Evolutionary conservation across 805 yeast species (phyloP), one percentile per base, ranked within the genome.

Genomic region (Saturnispora serradocipensis): DNA sequence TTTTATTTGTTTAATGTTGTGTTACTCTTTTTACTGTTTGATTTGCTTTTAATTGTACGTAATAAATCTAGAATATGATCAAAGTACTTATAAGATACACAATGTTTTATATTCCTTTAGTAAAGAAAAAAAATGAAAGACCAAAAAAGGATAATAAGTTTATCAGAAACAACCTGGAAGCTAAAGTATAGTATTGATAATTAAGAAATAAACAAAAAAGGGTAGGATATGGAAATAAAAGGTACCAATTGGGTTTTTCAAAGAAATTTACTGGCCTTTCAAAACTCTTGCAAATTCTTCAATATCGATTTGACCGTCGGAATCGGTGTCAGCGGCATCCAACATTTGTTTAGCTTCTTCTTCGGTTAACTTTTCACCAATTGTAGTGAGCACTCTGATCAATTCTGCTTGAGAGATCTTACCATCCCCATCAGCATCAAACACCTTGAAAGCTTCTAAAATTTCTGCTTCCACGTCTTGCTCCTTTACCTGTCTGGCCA

Each of bases 311-410:
- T 88, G 96, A 54, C 99, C 99, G 60, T 95, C 96, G 57, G 95
- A 91, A 69, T 88, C 88, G 56, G 91, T 82, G 65, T 86, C 95
- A 51, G 97, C 97, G 69, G 93, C 99, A 65, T 85, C 82, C 65
- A 93, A 80, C 97, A 93, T 93, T 70, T 89, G 96, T 63, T 88
- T 95, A 49, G 95, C 98, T 71, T 93, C 99, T 50, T 91, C 95
- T 61, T 93, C 99, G 18, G 96, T 83, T 62, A 93, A 79, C 69
- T 88, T 89, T 72, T 93, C 99, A 64, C 99, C 99, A 67, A 93
- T 93, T 8, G 97, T 88, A 46, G 98, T 93, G 70, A 93, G 82
- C 45, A 93, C 98, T 67, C 91, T 97, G 70, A 95, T 84, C 67
- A 93, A 80, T 73, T 93, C 99, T 54, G 97, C 93, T 58, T 96